phyloP scores from a whole-genome alignment of 495 filamentous ascomycete genomes.

The Durotheca rogersii region DNA sequence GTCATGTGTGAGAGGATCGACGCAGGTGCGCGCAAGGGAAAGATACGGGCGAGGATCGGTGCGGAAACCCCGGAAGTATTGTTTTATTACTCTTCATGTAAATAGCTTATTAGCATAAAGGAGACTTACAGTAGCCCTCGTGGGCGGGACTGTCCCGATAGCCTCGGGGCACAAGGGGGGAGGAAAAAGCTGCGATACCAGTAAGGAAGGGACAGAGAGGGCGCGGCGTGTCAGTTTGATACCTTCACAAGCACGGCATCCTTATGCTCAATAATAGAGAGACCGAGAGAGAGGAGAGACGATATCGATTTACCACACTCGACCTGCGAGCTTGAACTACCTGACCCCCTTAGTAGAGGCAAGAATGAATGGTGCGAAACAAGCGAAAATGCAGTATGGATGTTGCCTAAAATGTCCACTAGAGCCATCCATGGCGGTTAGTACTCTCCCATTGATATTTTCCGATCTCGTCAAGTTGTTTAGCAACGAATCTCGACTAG shows the following conservation, averaged over 20 bases:
- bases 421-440: too few species aligned
- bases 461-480: too few species aligned
- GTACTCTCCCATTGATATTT: too few species aligned
- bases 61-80: slow-evolving; percentile 1
- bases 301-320: too few species aligned
- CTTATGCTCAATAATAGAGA: background rate
- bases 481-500: too few species aligned
- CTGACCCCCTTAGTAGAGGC: too few species aligned
- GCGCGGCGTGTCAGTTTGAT: background rate
- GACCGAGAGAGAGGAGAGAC: too few species aligned
- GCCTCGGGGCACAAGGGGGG: slow-evolving; percentile 13
- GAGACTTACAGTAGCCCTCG: slow-evolving; percentile 7
- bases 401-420: too few species aligned
- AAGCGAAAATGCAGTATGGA: too few species aligned
- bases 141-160: slow-evolving; percentile 3
- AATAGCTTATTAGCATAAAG: slow-evolving; percentile 12
- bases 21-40: too few species aligned
- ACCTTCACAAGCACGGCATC: background rate
- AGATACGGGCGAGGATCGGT: too few species aligned
- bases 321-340: background rate
- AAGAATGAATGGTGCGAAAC: too few species aligned
- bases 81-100: slow-evolving; percentile 6
- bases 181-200: slow-evolving; percentile 5
- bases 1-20: background rate
- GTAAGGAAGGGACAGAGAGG: slow-evolving; percentile 9